Evolutionary conservation across 2,329 filamentous ascomycete species (phyloP).

Genomic region (Diaporthe capsici): DNA sequence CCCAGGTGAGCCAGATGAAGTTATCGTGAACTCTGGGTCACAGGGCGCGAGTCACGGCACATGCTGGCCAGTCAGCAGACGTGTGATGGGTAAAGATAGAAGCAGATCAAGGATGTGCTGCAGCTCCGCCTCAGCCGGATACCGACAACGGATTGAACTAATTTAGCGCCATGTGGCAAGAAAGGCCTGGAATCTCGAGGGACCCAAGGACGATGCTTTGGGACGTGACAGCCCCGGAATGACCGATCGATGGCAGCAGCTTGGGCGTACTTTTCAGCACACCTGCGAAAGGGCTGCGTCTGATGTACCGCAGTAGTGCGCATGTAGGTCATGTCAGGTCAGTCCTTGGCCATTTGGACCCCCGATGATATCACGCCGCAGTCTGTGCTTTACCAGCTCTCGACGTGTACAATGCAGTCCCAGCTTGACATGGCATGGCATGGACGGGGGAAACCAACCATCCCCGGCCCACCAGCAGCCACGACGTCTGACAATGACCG

Average conservation of each 20-base stretch:
- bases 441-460: neutral
- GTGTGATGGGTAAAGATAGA: slow-evolving; percentile 29
- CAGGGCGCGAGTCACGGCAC: slow-evolving; percentile 32
- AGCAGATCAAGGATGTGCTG: slow-evolving; percentile 17
- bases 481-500: slow-evolving; percentile 9
- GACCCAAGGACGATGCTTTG: neutral
- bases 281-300: slow-evolving; percentile 6
- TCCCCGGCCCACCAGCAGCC: slow-evolving; percentile 11
- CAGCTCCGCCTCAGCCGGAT: slow-evolving; percentile 28
- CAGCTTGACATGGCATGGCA: slow-evolving; percentile 7
- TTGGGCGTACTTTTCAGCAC: slow-evolving; percentile 30
- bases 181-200: slow-evolving; percentile 1
- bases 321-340: slow-evolving; percentile 1
- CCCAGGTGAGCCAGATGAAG: slow-evolving; percentile 25
- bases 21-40: slow-evolving; percentile 30
- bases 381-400: slow-evolving; percentile 3
- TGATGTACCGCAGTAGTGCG: slow-evolving; percentile 12
- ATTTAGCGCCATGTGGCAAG: slow-evolving; percentile 25
- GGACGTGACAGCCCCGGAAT: slow-evolving; percentile 17
- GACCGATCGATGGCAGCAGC: slow-evolving; percentile 5
- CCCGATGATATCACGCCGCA: slow-evolving; percentile 25
- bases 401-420: neutral
- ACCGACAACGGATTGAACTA: slow-evolving; percentile 30
- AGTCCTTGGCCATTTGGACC: slow-evolving; percentile 25
- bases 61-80: slow-evolving; percentile 19